These are phyloP conservation scores for Arthrobotrys conoides DNA, from an alignment of 2,329 filamentous ascomycete genomes.

Conservation along the genomic window DNA sequence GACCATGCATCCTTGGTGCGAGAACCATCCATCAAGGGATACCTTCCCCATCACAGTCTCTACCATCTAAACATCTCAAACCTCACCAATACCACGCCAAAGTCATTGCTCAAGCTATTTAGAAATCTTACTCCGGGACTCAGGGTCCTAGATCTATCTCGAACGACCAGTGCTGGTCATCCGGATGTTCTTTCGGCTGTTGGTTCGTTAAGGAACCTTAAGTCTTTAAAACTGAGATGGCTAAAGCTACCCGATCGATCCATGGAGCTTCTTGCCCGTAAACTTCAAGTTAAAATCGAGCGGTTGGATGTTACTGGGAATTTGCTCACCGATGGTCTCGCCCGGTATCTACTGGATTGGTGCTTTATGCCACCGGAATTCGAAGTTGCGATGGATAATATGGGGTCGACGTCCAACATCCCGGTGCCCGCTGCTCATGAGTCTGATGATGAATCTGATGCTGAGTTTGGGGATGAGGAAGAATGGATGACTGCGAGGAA, in stretches of 20 bases:
- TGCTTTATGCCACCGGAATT: constrained; percentile 63
- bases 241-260: constrained; percentile 58
- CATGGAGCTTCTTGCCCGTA: constrained; percentile 11
- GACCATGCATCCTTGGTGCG: constrained; percentile 54
- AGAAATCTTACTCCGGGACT: constrained; percentile 56
- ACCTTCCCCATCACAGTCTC: constrained; percentile 43
- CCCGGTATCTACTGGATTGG: constrained; percentile 56
- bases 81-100: constrained; percentile 61
- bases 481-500: constrained; percentile 49
- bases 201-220: constrained; percentile 42
- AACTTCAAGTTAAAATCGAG: constrained; percentile 57
- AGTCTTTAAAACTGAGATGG: constrained; percentile 53
- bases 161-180: constrained; percentile 51
- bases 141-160: constrained; percentile 61
- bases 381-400: constrained; percentile 21
- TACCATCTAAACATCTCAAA: constrained; percentile 44
- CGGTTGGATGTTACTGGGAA: constrained; percentile 62
- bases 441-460: constrained; percentile 42
- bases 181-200: constrained; percentile 43
- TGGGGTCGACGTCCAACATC: neutral
- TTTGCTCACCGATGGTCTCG: constrained; percentile 59
- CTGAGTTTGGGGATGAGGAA: constrained; percentile 49
- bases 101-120: constrained; percentile 55
- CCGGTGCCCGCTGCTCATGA: constrained; percentile 37
- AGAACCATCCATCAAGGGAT: constrained; percentile 29